Evolutionary conservation across 768 basidiomycete genomes (phyloP).

Genomic region (Mycena vitilis): DNA sequence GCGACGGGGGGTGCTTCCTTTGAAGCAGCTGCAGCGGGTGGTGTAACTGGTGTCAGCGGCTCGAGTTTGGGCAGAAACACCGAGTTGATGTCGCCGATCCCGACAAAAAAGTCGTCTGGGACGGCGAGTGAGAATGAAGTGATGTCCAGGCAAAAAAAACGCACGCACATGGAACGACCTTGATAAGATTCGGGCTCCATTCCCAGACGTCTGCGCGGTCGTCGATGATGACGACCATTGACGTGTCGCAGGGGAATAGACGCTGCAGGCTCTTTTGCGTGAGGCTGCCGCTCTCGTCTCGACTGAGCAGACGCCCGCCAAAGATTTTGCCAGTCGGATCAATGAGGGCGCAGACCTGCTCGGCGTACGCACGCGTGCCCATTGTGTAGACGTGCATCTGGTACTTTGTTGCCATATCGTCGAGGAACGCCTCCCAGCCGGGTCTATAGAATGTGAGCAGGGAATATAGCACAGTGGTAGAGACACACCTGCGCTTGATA

Average conservation of each 20-base stretch:
- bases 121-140: conserved; percentile 27
- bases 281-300: conserved; percentile 96
- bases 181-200: conserved; percentile 95
- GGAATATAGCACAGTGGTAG: conserved; percentile 21
- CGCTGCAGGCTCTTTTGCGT: conserved; percentile 93
- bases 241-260: conserved; percentile 95
- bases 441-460: conserved; percentile 59
- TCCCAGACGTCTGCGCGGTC: conserved; percentile 99
- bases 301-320: conserved; percentile 86
- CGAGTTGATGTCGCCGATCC: conserved; percentile 98
- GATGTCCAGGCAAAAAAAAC: conserved; percentile 1
- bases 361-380: conserved; percentile 97
- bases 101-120: conserved; percentile 96
- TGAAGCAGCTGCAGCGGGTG: conserved; percentile 37
- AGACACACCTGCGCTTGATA: conserved; percentile 90
- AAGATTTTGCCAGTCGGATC: conserved; percentile 91
- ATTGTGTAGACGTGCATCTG: conserved; percentile 99
- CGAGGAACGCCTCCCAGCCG: conserved; percentile 85
- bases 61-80: conserved; percentile 88
- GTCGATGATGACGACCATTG: conserved; percentile 99
- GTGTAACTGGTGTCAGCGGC: conserved; percentile 55
- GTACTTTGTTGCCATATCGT: conserved; percentile 78
- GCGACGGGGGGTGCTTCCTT: conserved; percentile 26
- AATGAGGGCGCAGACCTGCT: conserved; percentile 93
- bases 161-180: conserved; percentile 91